phyloP scores from a whole-genome alignment of 2,329 filamentous ascomycete genomes.

The Arthroderma sp. region DNA sequence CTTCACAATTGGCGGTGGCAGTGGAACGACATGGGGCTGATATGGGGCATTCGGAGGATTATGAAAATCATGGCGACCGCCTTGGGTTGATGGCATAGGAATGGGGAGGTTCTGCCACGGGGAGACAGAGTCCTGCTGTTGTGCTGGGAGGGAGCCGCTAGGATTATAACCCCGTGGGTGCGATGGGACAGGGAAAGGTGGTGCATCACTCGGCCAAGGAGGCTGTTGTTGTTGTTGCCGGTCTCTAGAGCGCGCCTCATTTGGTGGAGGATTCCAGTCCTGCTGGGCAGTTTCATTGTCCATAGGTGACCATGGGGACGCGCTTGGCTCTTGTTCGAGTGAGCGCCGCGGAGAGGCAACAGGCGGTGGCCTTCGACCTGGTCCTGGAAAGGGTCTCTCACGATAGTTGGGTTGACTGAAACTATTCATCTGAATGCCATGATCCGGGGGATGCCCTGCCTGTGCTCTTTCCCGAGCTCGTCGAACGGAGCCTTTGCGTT shows the following conservation, averaged over 20 bases:
- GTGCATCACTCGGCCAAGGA: slow-evolving; percentile 21
- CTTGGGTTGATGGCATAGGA: no score
- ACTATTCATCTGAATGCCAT: no score
- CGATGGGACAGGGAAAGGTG: neutral
- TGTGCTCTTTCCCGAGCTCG: slow-evolving; percentile 7
- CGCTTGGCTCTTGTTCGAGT: slow-evolving; percentile 5
- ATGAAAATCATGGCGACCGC: no score
- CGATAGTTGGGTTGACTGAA: no score
- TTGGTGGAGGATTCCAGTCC: slow-evolving; percentile 16
- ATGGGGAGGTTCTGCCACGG: no score
- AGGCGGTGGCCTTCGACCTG: slow-evolving; percentile 8
- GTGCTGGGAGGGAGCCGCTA: no score
- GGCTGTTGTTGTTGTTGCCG: slow-evolving; percentile 29
- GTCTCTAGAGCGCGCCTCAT: slow-evolving; percentile 17
- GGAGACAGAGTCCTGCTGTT: no score
- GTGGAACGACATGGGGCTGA: no score
- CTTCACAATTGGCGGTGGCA: no score
- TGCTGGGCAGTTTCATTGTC: slow-evolving; percentile 16
- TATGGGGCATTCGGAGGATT: no score
- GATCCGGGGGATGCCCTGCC: neutral
- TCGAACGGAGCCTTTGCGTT: slow-evolving; percentile 8
- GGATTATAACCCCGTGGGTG: no score
- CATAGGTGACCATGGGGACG: slow-evolving; percentile 33
- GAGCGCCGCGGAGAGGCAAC: slow-evolving; percentile 9
- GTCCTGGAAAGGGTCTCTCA: neutral